A percentile compares a stretch with the other conserved stretches of the same genome.
Evolutionary conservation across 768 basidiomycete species (phyloP).

Genomic region (Porpolomopsis calyptriformis): DNA sequence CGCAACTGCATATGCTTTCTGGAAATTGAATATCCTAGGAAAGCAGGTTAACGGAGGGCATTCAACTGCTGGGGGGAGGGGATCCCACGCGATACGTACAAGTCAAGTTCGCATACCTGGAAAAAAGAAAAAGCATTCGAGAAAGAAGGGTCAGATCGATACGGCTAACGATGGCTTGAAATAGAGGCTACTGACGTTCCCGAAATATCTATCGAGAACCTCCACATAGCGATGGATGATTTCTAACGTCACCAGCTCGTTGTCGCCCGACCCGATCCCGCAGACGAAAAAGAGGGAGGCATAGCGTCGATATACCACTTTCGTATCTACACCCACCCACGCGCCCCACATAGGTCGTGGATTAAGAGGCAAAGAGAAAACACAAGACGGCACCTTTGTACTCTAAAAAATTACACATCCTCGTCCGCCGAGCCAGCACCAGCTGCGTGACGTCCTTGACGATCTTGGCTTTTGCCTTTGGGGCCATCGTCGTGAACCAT

Average conservation of each 20-base stretch:
- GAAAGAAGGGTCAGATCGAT: not conserved
- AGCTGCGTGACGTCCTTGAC: constrained; percentile 93
- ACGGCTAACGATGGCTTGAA: not conserved
- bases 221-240: constrained; percentile 93
- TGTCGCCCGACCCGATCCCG: constrained; percentile 74
- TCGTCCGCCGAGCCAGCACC: constrained; percentile 74
- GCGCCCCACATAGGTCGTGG: not conserved
- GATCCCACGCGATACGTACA: constrained; percentile 38
- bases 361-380: not conserved
- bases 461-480: constrained; percentile 80
- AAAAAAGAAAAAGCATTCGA: constrained; percentile 10
- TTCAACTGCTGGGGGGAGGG: too few species aligned
- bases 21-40: constrained; percentile 89
- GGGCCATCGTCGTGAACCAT: constrained; percentile 84
- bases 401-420: constrained; percentile 95
- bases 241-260: constrained; percentile 86
- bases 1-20: constrained; percentile 80
- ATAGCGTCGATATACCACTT: constrained; percentile 92
- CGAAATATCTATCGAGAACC: constrained; percentile 83
- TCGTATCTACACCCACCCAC: constrained; percentile 25
- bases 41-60: not conserved
- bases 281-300: constrained; percentile 93
- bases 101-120: constrained; percentile 84
- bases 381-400: constrained; percentile 65
- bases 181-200: constrained; percentile 51